phyloP scores from a whole-genome alignment of 2,329 filamentous ascomycete genomes.

The Dendryphion nanum region DNA sequence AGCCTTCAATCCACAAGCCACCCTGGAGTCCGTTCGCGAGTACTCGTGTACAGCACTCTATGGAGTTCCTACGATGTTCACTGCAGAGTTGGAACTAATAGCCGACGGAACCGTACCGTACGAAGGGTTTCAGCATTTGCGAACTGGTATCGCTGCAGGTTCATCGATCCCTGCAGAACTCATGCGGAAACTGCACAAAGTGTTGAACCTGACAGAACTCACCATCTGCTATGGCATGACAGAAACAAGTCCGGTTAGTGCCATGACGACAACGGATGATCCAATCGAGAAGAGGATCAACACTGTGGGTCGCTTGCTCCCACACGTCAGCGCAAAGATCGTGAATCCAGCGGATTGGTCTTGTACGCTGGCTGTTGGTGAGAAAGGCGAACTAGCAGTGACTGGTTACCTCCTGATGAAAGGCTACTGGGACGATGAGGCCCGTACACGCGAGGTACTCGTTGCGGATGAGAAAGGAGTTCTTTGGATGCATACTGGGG shows the following conservation, averaged over 20 bases:
- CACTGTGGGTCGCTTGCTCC: conserved; percentile 77
- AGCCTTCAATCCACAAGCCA: conserved; percentile 77
- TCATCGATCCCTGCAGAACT: conserved; percentile 79
- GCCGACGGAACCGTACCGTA: conserved; percentile 46
- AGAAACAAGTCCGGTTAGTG: conserved; percentile 72
- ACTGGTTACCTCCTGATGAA: conserved; percentile 88
- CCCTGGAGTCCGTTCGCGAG: conserved; percentile 63
- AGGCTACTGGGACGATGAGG: conserved; percentile 79
- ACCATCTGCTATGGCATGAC: conserved; percentile 98
- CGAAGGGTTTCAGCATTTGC: conserved; percentile 61
- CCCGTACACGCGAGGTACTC: conserved; percentile 67
- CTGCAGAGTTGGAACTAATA: conserved; percentile 79
- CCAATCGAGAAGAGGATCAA: conserved; percentile 70
- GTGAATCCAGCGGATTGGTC: conserved; percentile 66
- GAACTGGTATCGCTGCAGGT: conserved; percentile 91
- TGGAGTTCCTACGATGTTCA: conserved; percentile 93
- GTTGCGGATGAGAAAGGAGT: conserved; percentile 55
- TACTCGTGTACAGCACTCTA: conserved; percentile 70
- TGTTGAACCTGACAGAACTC: conserved; percentile 74
- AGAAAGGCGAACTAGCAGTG: conserved; percentile 77
- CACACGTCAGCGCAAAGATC: conserved; percentile 77
- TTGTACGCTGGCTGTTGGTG: conserved; percentile 60
- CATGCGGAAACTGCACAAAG: conserved; percentile 72
- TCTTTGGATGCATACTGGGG: conserved; percentile 87
- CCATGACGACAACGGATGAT: conserved; percentile 80